Conservation (phyloP, 768 basidiomycete genomes). For the Kwoniella europaea region DNA sequence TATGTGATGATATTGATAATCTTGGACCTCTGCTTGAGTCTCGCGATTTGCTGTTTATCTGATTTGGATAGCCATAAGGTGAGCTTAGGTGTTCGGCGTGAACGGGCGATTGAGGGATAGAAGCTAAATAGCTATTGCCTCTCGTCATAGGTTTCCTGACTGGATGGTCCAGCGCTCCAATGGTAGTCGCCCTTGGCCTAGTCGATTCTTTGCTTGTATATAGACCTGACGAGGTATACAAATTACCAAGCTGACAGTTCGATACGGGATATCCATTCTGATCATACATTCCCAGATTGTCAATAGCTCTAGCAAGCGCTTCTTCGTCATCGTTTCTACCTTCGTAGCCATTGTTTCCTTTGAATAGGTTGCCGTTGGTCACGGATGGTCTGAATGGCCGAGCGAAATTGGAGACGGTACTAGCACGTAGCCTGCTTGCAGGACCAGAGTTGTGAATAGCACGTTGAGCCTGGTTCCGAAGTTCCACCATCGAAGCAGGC, state of each 20-base stretch:
- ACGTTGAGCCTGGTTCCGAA: slow-evolving; percentile 86
- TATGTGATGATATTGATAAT: slow-evolving; percentile 45
- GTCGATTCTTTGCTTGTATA: slow-evolving; percentile 34
- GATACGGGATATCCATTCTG: slow-evolving; percentile 8
- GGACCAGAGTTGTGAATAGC: slow-evolving; percentile 82
- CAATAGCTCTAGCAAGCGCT: slow-evolving; percentile 36
- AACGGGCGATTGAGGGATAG: slow-evolving; percentile 49
- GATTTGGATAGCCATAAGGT: slow-evolving; percentile 31
- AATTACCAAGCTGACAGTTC: slow-evolving; percentile 18
- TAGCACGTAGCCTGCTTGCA: slow-evolving; percentile 79
- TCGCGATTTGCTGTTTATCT: slow-evolving; percentile 21
- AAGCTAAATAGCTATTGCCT: slow-evolving; percentile 33
- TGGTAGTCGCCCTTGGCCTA: slow-evolving; percentile 57
- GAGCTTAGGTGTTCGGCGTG: slow-evolving; percentile 25
- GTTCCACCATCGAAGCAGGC: slow-evolving; percentile 84
- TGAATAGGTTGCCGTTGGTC: slow-evolving; percentile 65
- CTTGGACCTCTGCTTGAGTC: slow-evolving; percentile 42
- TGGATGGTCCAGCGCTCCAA: slow-evolving; percentile 53
- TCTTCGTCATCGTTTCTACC: slow-evolving; percentile 22
- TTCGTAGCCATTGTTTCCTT: slow-evolving; percentile 50
- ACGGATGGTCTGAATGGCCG: slow-evolving; percentile 62
- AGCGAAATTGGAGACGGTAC: slow-evolving; percentile 92
- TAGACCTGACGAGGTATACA: slow-evolving; percentile 12
- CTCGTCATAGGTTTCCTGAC: slow-evolving; percentile 22
- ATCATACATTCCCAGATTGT: slow-evolving; percentile 44